Base-by-base conservation (phyloP, 2,329 filamentous ascomycete species). In the Cladosporium sp. region DNA sequence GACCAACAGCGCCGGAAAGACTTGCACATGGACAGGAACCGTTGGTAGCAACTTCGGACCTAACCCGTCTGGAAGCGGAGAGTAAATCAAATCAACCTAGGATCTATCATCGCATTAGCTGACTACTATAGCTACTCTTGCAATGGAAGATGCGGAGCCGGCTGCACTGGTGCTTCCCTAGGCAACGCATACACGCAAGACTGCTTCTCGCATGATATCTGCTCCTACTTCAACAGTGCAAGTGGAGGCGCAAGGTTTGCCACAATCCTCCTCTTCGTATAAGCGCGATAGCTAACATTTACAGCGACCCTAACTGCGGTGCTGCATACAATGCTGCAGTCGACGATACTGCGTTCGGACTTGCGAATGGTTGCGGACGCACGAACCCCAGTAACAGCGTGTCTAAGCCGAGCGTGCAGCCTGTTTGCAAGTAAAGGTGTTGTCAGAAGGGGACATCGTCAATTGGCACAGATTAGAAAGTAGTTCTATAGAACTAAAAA, bases 111-210 rank as follows among this genome's bases (percentile, higher is more conserved):
- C 54, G 10, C 34, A 52, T 26, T 1, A 1, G 24, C 60, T 63
- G 11, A 63, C 14, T 32, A 4, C 8, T 21, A 64, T 26, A 84
- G 82, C 26, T 84, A 84, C 57, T 81, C 79, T 10, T 84, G 82
- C 65, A 84, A 83, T 62, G 82, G 82, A 1, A 76, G 82, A 34
- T 84, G 83, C 38, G 82, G 83, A 30, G 80, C 78, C 11, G 82
- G 81, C 0, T 84, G 82, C 59, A 76, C 72, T 0, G 82, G 82
- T 5, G 58, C 73, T 4, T 75, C 80, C 1, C 1, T 84, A 8
- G 82, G 82, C 2, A 82, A 83, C 38, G 80, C 74, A 4, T 84
- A 84, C 65, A 84, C 82, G 0, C 82, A 83, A 67, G 80, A 84
- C 59, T 84, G 83, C 70, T 84, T 82, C 68, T 80, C 79, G 0